phyloP scores from a whole-genome alignment of 768 basidiomycete genomes.

The Galerina marginata region DNA sequence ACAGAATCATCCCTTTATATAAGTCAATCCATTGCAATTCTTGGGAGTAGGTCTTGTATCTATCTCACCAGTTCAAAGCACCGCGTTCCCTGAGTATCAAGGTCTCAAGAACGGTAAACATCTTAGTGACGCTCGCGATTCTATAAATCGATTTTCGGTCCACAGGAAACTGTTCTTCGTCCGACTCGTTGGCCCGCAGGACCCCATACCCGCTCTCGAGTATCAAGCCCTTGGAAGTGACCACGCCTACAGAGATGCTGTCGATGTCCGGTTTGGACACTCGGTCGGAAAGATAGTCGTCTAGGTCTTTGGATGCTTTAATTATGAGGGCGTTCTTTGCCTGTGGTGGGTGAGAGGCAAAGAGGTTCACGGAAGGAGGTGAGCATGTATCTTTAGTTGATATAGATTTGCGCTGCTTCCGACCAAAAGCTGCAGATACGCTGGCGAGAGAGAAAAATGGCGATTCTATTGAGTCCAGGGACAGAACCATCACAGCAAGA shows the following conservation, averaged over 20 bases:
- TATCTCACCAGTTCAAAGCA: constrained; percentile 38
- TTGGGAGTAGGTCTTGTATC: neutral
- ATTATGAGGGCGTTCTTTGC: constrained; percentile 24
- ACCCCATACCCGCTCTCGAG: constrained; percentile 51
- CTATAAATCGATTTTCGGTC: constrained; percentile 55
- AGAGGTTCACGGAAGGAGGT: constrained; percentile 32
- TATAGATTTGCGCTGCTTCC: neutral
- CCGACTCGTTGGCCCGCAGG: constrained; percentile 47
- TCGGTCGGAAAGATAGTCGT: constrained; percentile 32
- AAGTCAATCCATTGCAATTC: neutral
- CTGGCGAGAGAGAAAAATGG: neutral
- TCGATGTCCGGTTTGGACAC: constrained; percentile 46
- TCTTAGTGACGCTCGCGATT: constrained; percentile 56
- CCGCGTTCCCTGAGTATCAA: constrained; percentile 54
- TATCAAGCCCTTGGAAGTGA: constrained; percentile 50
- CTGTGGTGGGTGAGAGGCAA: constrained; percentile 31
- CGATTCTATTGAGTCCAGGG: neutral
- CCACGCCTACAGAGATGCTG: constrained; percentile 54
- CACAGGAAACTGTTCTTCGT: constrained; percentile 25
- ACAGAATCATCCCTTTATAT: constrained; percentile 54
- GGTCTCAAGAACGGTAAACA: constrained; percentile 54
- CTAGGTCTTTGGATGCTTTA: constrained; percentile 28
- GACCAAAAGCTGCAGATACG: neutral
- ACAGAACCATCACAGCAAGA: neutral
- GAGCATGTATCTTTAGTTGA: constrained; percentile 14